Evolutionary conservation across 495 filamentous ascomycete genomes (phyloP), one percentile per base, ranked within the genome.

Genomic region (Amniculicola lignicola): DNA sequence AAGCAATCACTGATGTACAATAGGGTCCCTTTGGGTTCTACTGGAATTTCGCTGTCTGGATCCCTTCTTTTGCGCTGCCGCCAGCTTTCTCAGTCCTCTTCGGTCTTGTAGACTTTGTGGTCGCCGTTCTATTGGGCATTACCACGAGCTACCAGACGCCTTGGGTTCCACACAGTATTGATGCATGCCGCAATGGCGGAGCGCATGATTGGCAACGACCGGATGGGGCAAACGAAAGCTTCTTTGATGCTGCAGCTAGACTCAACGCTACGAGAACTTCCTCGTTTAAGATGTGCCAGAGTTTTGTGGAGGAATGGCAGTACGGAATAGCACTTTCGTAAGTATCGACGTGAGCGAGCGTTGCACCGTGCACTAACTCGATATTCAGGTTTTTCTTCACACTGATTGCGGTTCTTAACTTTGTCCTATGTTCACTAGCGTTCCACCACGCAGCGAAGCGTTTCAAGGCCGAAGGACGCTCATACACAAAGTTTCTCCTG

Each of bases 11-110:
- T 51, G 28, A 51, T 12, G 14, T 15, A 15, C 12, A 14, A 28
- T 24, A 58, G 53, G 54, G 29, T 27, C n/a, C n/a, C 29, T 35
- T 51, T 31, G 50, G 50, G 12, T 59, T 63, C 44, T 59, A 45
- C 44, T 63, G 61, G 61, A 59, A 40, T 21, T 51, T 63, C 45
- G 48, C 55, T 4, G 35, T 51, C 15, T 59, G 54, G 54, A 38
- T 63, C 19, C 55, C 61, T 1, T 18, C 37, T n/a, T 24, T 59
- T 16, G 7, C 51, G 1, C 14, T 63, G 23, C 54, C 55, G 2
- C 12, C 43, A 2, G 49, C 61, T 3, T 33, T 55, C 28, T 25
- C 39, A 5, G 27, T 59, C 5, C 22, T 59, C 4, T 54, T 63
- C 23, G 51, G 54, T 15, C 6, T 59, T 10, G 18, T 55, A 14